phyloP scores from a whole-genome alignment of 768 basidiomycete species.

The Hemileccinum impolitum region DNA sequence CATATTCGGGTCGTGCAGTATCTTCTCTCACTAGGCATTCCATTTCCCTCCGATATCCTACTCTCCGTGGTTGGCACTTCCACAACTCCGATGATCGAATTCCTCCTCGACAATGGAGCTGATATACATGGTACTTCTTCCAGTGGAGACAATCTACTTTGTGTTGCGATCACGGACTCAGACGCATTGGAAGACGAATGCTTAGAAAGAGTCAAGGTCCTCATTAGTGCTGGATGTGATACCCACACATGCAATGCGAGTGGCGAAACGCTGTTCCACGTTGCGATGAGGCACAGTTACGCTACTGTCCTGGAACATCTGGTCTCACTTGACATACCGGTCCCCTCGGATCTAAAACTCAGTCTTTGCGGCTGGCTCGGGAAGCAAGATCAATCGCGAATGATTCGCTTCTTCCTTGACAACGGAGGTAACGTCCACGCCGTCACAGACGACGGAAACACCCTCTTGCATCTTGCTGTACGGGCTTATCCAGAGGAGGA shows the following conservation, averaged over 20 bases:
- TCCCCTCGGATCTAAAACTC: neutral
- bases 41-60: neutral
- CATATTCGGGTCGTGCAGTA: neutral
- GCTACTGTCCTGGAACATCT: neutral
- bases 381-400: too few relatives aligned
- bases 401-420: too few relatives aligned
- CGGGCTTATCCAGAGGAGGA: neutral
- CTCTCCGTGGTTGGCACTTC: neutral
- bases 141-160: neutral
- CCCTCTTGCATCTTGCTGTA: neutral
- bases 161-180: neutral
- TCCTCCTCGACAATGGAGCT: neutral
- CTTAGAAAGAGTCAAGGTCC: neutral
- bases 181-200: neutral
- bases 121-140: neutral
- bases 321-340: neutral
- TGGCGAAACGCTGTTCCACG: neutral
- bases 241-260: neutral
- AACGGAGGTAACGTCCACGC: neutral
- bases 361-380: too few relatives aligned
- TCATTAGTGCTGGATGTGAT: neutral
- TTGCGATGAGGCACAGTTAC: neutral
- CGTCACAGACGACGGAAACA: neutral
- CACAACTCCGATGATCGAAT: too few relatives aligned
- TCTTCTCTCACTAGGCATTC: neutral